These are phyloP conservation scores for Scedosporium minutisporum DNA, from an alignment of 2,329 filamentous ascomycete species.

Conservation along the genomic window DNA sequence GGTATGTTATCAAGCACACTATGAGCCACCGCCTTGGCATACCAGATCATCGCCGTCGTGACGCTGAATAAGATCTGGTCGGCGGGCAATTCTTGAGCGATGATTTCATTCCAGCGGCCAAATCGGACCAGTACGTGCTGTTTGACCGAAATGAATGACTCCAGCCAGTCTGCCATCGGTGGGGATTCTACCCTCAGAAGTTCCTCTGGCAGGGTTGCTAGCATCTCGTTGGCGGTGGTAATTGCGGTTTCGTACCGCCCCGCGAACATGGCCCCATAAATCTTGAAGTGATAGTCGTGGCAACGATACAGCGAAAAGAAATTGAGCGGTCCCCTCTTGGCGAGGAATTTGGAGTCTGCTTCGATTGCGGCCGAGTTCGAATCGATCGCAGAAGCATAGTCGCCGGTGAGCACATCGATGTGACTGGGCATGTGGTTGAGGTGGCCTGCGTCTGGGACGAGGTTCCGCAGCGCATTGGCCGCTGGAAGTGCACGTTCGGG, in stretches of 20 bases:
- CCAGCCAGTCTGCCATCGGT: conserved; percentile 72
- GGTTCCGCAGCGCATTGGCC: conserved; percentile 51
- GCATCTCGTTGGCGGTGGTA: conserved; percentile 48
- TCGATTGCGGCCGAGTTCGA: conserved; percentile 58
- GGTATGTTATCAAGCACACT: conserved; percentile 47
- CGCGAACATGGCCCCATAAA: conserved; percentile 72
- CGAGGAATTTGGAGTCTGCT: conserved; percentile 59
- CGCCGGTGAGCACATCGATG: conserved; percentile 62
- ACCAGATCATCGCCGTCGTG: conserved; percentile 58
- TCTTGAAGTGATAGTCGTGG: conserved; percentile 65
- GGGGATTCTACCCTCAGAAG: conserved; percentile 55
- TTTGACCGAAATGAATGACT: conserved; percentile 58
- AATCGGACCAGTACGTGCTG: conserved; percentile 65
- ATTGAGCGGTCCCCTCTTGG: conserved; percentile 48
- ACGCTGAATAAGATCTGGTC: conserved; percentile 56
- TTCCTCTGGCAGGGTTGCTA: conserved; percentile 51
- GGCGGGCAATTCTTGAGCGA: conserved; percentile 43
- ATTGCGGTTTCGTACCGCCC: conserved; percentile 55
- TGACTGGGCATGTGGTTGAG: conserved; percentile 71
- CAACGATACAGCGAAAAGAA: conserved; percentile 71
- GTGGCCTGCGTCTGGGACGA: conserved; percentile 62
- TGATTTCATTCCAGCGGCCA: conserved; percentile 59
- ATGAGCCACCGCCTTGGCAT: conserved; percentile 57
- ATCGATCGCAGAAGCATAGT: conserved; percentile 56
- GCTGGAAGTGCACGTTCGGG: conserved; percentile 53